Evolutionary conservation across 805 yeast genomes (phyloP).

Genomic region (Hanseniaspora guilliermondii): DNA sequence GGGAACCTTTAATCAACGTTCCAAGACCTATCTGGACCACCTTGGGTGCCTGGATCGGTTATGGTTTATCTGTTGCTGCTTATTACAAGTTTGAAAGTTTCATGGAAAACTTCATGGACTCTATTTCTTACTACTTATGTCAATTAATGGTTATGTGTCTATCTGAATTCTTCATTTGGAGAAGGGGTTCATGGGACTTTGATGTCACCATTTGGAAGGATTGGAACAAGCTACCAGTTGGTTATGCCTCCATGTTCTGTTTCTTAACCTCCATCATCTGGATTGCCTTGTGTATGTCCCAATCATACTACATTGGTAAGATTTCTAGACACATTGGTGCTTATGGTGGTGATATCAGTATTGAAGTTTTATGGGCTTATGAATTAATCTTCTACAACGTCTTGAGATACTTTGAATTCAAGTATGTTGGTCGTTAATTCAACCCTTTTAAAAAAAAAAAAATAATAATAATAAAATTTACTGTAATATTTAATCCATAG

Average conservation of each 20-base stretch:
- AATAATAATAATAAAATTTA: neutral
- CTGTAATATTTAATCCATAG: neutral
- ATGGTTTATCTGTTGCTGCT: slow-evolving; percentile 83
- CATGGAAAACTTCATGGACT: slow-evolving; percentile 75
- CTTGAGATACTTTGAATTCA: slow-evolving; percentile 55
- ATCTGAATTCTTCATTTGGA: slow-evolving; percentile 73
- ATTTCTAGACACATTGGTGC: slow-evolving; percentile 48
- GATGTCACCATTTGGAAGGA: slow-evolving; percentile 50
- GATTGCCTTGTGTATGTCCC: slow-evolving; percentile 74
- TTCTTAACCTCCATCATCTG: slow-evolving; percentile 78
- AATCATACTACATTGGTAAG: slow-evolving; percentile 70
- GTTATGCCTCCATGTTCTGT: slow-evolving; percentile 64
- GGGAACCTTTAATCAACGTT: slow-evolving; percentile 56
- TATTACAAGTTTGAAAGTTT: slow-evolving; percentile 61
- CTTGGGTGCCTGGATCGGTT: slow-evolving; percentile 56
- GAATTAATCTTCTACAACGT: slow-evolving; percentile 51
- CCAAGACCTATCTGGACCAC: slow-evolving; percentile 80
- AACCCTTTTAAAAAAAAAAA: neutral
- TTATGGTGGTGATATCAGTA: slow-evolving; percentile 55
- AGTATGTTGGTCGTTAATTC: slow-evolving; percentile 41
- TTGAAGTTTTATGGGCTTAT: slow-evolving; percentile 61
- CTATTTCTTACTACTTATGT: slow-evolving; percentile 84
- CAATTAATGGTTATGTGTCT: slow-evolving; percentile 62
- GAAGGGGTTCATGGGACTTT: slow-evolving; percentile 45
- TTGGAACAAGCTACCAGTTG: slow-evolving; percentile 51